Base-by-base conservation (phyloP, 495 filamentous ascomycete species). In the Trichocladium uniseriatum region DNA sequence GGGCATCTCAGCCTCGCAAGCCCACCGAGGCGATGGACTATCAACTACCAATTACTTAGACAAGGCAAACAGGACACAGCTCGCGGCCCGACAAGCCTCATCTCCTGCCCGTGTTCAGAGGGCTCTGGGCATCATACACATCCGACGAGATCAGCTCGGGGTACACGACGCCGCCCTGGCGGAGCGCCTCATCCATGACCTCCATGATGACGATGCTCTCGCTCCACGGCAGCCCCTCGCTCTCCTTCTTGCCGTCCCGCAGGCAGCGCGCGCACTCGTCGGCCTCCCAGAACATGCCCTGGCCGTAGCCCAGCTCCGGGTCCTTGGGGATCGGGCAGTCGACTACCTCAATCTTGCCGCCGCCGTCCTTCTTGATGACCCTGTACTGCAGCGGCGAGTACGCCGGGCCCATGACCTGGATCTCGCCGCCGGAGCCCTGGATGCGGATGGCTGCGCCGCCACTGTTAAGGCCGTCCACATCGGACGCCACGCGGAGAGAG, bases 201-300 rank as follows among this genome's bases (percentile, higher is more conserved):
- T 90, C 82, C 90, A 95, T 95, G 46, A 95, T 89, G 21, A 84
- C 78, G 46, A 95, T 75, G 62, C 87, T 94, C 74, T 97, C 91
- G 55, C 83, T 79, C 79, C 78, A 83, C 9, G 80, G 71, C 70
- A 92, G 62, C 9, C 66, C 69, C 48, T 83, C 79, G 65, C 89
- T 89, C 72, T 96, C 81, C 55, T 78, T 59, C 71, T 81, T 84
- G 37, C 88, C 87, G 71, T 95, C 88, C 40, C 84, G 76, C 51
- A 95, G 59, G 61, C 87, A 94, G 19, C 86, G 73, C 38, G 84
- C 89, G 51, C 79, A 84, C 71, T 91, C 89, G 72, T 96, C 91
- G 15, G 91, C 91, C 65, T 95, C 89, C 84, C 84, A 96, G 69
- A 86, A 91, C 87, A 94, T 94, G 19, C 89, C 90, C 54, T 86